phyloP scores from a whole-genome alignment of 2,329 filamentous ascomycete genomes.

The Tolypocladium ovalisporum region DNA sequence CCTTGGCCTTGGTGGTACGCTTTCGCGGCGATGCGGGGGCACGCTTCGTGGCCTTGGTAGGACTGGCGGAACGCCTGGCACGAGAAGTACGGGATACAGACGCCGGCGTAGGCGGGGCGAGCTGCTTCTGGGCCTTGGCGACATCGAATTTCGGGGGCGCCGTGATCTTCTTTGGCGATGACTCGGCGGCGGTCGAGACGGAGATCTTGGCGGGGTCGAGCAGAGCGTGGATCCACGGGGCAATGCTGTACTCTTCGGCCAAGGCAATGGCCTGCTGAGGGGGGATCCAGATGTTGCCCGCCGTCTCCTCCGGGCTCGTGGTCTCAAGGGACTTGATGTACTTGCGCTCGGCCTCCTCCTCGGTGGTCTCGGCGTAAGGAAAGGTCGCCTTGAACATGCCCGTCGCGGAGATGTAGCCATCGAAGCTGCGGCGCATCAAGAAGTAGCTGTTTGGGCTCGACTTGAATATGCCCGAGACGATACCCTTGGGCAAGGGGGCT shows the following conservation, averaged over 20 bases:
- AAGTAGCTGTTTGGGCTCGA: conserved; percentile 89
- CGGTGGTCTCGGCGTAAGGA: conserved; percentile 60
- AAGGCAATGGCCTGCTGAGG: conserved; percentile 71
- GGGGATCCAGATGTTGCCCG: conserved; percentile 93
- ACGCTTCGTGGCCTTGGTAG: conserved; percentile 38
- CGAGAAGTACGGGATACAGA: conserved; percentile 34
- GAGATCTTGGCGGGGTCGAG: conserved; percentile 76
- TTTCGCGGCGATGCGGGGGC: conserved; percentile 43
- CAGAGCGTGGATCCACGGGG: conserved; percentile 82
- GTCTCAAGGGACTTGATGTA: conserved; percentile 75
- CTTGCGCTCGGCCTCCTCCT: conserved; percentile 66
- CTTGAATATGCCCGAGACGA: conserved; percentile 88
- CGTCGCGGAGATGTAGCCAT: conserved; percentile 75
- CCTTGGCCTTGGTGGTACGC: conserved; percentile 34
- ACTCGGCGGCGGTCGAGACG: conserved; percentile 46
- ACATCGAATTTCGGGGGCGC: conserved; percentile 73
- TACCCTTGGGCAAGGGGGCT: conserved; percentile 82
- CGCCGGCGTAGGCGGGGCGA: conserved; percentile 39
- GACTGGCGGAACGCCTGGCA: conserved; percentile 46
- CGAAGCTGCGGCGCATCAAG: conserved; percentile 81
- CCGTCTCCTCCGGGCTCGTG: conserved; percentile 84
- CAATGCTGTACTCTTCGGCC: conserved; percentile 77
- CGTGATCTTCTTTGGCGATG: conserved; percentile 63
- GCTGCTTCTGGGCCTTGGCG: conserved; percentile 28
- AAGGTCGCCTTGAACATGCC: conserved; percentile 92